Base-by-base conservation (phyloP, 1,284 basidiomycete genomes). In the Leccinum laetum region DNA sequence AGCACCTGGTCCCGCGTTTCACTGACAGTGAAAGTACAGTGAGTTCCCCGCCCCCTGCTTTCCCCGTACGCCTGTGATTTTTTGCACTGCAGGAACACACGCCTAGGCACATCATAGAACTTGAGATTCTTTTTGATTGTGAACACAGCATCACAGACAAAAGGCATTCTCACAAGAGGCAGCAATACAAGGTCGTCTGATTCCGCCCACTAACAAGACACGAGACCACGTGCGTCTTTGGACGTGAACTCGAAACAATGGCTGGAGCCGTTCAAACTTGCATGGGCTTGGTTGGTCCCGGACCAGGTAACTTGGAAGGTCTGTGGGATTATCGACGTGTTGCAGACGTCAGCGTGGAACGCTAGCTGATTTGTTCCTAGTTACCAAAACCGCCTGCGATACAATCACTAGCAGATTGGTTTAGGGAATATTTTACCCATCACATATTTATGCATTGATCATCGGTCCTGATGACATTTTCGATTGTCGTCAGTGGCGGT, bases 151-250 rank as follows among this genome's bases (percentile, higher is more conserved):
- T 26, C 24, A 16, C 24, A 26, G 24, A 4, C 41, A 16, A 39
- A 8, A 59, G 18, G 24, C 26, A 8, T 68, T 73, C 61, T 60
- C 63, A 65, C 65, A 59, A 59, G 18, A 55, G 52, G 52, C 24
- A 26, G 39, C 32, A 52, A 37, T 39, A 10, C 57, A 24, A 57
- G 49, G 49, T 60, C 56, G 67, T 61, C 67, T 62, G 49, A 46
- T 46, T 61, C 44, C 64, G 63, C 49, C 57, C 59, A 58, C 26
- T 58, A 32, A 55, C 21, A 24, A 10, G 16, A 24, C 11, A 13
- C 49, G 13, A 24, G 52, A 53, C 13, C 52, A 53, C 13, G 21
- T 53, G 24, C 14, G 8, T 16, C 52, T 26, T 53, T 53, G 24
- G 14, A 53, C 14, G 52, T 14, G 14, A 53, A 16, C 24, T 53